Base-by-base conservation (phyloP, 106 monocot species). In the Phalaenopsis equestris region DNA sequence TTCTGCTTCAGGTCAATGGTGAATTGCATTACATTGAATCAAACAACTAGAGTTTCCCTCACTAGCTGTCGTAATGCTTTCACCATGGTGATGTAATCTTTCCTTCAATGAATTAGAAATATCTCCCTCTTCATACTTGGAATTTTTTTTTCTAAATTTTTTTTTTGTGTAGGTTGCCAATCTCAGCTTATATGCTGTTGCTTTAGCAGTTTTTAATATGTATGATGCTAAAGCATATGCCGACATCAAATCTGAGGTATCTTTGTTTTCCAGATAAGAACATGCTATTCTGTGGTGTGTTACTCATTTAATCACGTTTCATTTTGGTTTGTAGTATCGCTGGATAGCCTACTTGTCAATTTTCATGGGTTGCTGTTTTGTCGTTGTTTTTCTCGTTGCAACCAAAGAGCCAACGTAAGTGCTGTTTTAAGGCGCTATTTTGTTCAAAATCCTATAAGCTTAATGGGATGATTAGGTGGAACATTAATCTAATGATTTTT, bases 41-140 rank as follows among this genome's bases (percentile, higher is more conserved):
- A 83, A 80, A 89, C 89, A 76, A 91, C 89, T 80, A 87, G 95
- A 86, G 95, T 96, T 80, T 79, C 95, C 10, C 91, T 96, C 82
- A 86, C 89, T 65, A 96, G 95, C 52, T 96, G 95, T 76, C 93
- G 95, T 24, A 96, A 96, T 87, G 95, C 95, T 58, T 96, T 91
- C 85, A 93, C 95, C 24, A 96, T 96, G 95, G 95, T 96, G 43
- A 78, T 75, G 42, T 65, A 37, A 46, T 42, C 3, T 56, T n/a
- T 11, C 9, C 45, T 37, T 67, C 55, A 11, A 47, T 21, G 49
- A 56, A 67, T 74, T 17, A 37, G 19, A 42, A 17, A 75, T 52
- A 41, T 38, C 45, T 75, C n/a, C 57, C 57, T 72, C 19, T 11
- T 41, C 21, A 18, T 76, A 41, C 45, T 75, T 24, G 39, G 42